phyloP scores from a whole-genome alignment of 2,329 filamentous ascomycete species.

The Arthrobotrys entomopaga region DNA sequence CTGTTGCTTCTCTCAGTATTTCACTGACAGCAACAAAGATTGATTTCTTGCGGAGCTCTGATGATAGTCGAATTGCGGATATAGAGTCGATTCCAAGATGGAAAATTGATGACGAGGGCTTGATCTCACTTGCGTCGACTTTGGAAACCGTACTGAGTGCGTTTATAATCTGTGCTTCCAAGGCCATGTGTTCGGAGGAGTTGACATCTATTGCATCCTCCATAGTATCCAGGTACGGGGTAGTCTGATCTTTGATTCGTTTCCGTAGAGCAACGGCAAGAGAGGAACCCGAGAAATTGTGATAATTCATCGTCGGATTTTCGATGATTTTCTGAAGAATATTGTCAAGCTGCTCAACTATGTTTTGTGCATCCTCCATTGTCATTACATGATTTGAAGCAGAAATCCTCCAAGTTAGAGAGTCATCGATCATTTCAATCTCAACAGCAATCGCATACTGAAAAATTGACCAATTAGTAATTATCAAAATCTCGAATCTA shows the following conservation, averaged over 20 bases:
- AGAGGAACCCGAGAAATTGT: conserved; percentile 2
- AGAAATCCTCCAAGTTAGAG: conserved; percentile 76
- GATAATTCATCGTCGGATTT: conserved; percentile 15
- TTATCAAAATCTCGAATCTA: conserved; percentile 74
- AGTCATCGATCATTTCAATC: conserved; percentile 71
- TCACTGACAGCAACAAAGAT: conserved; percentile 75
- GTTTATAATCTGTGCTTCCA: conserved; percentile 64
- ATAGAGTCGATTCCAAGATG: conserved; percentile 91
- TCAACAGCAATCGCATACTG: conserved; percentile 68
- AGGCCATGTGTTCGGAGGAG: conserved; percentile 61
- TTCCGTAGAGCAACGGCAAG: conserved; percentile 54
- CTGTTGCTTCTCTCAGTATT: conserved; percentile 73
- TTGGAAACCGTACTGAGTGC: conserved; percentile 67
- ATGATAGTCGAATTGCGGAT: conserved; percentile 83
- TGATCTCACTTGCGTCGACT: conserved; percentile 69
- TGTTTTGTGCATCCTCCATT: conserved; percentile 61
- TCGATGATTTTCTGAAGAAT: conserved; percentile 42
- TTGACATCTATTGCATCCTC: conserved; percentile 26
- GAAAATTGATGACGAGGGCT: conserved; percentile 74
- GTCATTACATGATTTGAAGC: conserved; percentile 69
- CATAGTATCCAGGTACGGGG: conserved; percentile 10
- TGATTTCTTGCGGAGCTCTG: conserved; percentile 73
- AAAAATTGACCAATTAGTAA: conserved; percentile 7
- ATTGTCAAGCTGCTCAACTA: conserved; percentile 24
- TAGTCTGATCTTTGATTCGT: conserved; percentile 13